These are phyloP conservation scores for Sugiyamaella paludigena DNA, from an alignment of 1,139 yeast species.

Conservation along the genomic window DNA sequence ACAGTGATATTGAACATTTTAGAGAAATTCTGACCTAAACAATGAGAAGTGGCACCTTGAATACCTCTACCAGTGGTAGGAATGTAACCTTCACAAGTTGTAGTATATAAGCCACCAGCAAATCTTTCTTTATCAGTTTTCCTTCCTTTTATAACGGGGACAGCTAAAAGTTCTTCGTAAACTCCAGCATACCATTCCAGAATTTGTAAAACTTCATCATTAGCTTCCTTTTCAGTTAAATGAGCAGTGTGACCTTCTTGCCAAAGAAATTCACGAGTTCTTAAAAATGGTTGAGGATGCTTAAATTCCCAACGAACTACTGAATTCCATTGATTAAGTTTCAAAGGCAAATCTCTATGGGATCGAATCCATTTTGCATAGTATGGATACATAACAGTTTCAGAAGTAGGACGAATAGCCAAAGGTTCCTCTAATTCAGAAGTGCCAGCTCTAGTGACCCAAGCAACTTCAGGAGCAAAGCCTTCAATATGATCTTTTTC, in stretches of 20 bases:
- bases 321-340: slow-evolving; percentile 98
- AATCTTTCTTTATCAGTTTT: slow-evolving; percentile 98
- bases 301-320: slow-evolving; percentile 99
- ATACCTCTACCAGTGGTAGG: slow-evolving; percentile 99
- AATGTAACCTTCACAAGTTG: slow-evolving; percentile 94
- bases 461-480: slow-evolving; percentile 99
- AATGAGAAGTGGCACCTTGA: slow-evolving; percentile 98
- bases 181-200: slow-evolving; percentile 81
- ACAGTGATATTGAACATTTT: slow-evolving; percentile 96
- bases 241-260: slow-evolving; percentile 99
- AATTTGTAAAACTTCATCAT: slow-evolving; percentile 78
- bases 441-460: slow-evolving; percentile 96
- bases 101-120: slow-evolving; percentile 96
- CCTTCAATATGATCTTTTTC: slow-evolving; percentile 99
- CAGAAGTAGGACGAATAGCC: slow-evolving; percentile 99
- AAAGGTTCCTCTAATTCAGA: slow-evolving; percentile 96
- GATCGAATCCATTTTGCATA: slow-evolving; percentile 99
- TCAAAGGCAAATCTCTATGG: slow-evolving; percentile 95
- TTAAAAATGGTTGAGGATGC: slow-evolving; percentile 98
- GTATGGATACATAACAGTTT: slow-evolving; percentile 99
- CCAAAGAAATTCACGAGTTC: slow-evolving; percentile 99
- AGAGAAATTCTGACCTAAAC: slow-evolving; percentile 96
- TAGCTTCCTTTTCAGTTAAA: slow-evolving; percentile 75
- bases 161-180: slow-evolving; percentile 90
- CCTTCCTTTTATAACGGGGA: slow-evolving; percentile 92